Percentiles rank a stretch among this genome's conserved stretches.
phyloP scores from a whole-genome alignment of 164 flowering plant genomes.

The Dillenia suffruticosa region DNA sequence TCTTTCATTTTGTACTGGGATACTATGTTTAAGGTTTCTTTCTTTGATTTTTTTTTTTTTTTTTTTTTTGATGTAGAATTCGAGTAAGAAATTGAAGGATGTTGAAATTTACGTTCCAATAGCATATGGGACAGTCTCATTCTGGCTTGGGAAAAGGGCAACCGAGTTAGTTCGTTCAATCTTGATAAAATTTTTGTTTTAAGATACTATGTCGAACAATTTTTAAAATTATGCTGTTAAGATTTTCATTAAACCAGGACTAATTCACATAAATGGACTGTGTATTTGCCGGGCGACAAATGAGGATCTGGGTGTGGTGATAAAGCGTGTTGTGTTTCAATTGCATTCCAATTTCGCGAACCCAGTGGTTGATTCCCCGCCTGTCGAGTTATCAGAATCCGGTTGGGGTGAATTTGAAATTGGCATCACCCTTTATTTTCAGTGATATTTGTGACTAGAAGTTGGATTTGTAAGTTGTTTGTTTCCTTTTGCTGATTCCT shows the following conservation, averaged over 20 bases:
- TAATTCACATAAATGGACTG: constrained; percentile 88
- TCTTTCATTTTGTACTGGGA: too few relatives aligned
- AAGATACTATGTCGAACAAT: too few relatives aligned
- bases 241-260: constrained; percentile 29
- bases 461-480: constrained; percentile 68
- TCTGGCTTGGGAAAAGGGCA: constrained; percentile 90
- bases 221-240: too few relatives aligned
- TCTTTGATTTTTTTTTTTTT: too few relatives aligned
- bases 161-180: constrained; percentile 56
- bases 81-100: constrained; percentile 52
- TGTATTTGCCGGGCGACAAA: constrained; percentile 82
- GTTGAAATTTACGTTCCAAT: constrained; percentile 70
- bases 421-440: constrained; percentile 70
- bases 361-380: constrained; percentile 75
- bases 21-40: too few relatives aligned
- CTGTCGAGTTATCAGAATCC: constrained; percentile 76
- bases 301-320: constrained; percentile 73
- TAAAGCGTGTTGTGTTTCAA: constrained; percentile 71
- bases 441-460: constrained; percentile 70
- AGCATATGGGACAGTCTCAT: constrained; percentile 69
- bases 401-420: constrained; percentile 99
- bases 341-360: constrained; percentile 85
- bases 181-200: background rate
- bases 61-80: constrained; percentile 20
- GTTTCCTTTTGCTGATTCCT: too few relatives aligned